Evolutionary conservation across 2,329 filamentous ascomycete species (phyloP).

Genomic region (Claviceps purpurea): DNA sequence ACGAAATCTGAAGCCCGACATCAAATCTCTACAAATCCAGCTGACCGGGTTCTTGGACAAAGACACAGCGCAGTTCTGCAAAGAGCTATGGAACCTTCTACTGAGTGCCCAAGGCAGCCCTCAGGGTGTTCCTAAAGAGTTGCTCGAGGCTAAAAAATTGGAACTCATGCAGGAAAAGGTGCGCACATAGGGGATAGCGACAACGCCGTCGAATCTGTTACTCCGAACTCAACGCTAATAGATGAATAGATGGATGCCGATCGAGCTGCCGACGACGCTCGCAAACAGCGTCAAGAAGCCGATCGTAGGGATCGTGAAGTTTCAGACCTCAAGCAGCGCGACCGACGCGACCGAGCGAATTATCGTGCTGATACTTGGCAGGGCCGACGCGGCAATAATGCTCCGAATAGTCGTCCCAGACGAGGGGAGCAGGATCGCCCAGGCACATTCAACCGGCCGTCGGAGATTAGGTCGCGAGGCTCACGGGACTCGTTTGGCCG

Average conservation of each 20-base stretch:
- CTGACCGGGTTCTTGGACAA: slow-evolving; percentile 92
- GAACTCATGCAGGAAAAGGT: slow-evolving; percentile 95
- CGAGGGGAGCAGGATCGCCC: slow-evolving; percentile 29
- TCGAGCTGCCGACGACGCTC: slow-evolving; percentile 62
- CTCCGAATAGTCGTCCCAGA: slow-evolving; percentile 28
- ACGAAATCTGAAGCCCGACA: slow-evolving; percentile 58
- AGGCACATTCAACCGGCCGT: slow-evolving; percentile 34
- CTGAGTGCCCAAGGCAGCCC: slow-evolving; percentile 80
- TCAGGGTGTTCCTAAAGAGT: slow-evolving; percentile 84
- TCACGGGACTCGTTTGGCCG: slow-evolving; percentile 31
- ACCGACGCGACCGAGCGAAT: slow-evolving; percentile 40
- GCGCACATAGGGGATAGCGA: slow-evolving; percentile 9
- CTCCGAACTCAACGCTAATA: slow-evolving; percentile 1
- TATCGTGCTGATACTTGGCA: slow-evolving; percentile 41
- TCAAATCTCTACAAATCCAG: slow-evolving; percentile 89
- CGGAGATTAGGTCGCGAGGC: slow-evolving; percentile 29
- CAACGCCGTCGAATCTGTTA: neutral
- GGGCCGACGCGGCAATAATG: slow-evolving; percentile 38
- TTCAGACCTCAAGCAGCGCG: slow-evolving; percentile 52
- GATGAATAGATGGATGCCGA: slow-evolving; percentile 60
- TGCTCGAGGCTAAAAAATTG: slow-evolving; percentile 89
- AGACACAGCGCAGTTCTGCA: slow-evolving; percentile 78
- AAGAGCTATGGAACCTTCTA: slow-evolving; percentile 84
- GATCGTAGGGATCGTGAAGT: slow-evolving; percentile 59
- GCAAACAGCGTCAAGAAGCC: slow-evolving; percentile 57